Evolutionary conservation across 495 filamentous ascomycete species (phyloP).

Genomic region (Pseudevernia furfuracea): DNA sequence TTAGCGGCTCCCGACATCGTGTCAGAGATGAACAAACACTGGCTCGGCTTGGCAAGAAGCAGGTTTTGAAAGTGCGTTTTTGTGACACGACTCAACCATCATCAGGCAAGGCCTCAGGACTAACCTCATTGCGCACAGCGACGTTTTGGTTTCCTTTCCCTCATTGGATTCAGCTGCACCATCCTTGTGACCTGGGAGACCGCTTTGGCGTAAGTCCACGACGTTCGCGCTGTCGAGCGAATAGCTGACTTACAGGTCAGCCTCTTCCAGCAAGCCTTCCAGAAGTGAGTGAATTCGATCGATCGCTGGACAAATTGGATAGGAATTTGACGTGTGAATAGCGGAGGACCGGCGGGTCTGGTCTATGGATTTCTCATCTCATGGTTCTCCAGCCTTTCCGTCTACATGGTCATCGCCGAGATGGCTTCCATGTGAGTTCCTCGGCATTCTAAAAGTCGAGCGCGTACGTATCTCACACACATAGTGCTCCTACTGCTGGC

Average conservation of each 20-base stretch:
- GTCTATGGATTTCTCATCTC: conserved; percentile 44
- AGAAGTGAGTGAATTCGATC: conserved; percentile 28
- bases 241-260: conserved; percentile 20
- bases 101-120: not conserved
- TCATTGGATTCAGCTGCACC: conserved; percentile 36
- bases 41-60: conserved; percentile 36
- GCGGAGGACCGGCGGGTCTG: conserved; percentile 42
- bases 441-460: not conserved
- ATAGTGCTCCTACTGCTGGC: conserved; percentile 33
- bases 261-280: conserved; percentile 32
- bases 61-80: conserved; percentile 33
- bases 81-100: conserved; percentile 6
- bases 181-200: conserved; percentile 38
- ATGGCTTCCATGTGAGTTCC: conserved; percentile 38
- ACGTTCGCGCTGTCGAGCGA: not conserved
- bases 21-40: conserved; percentile 35
- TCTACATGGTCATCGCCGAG: conserved; percentile 41
- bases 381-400: conserved; percentile 40
- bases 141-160: conserved; percentile 35
- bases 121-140: conserved; percentile 24
- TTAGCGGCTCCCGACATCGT: conserved; percentile 20
- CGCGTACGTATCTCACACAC: not conserved
- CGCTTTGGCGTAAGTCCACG: conserved; percentile 27
- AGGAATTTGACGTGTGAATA: conserved; percentile 23
- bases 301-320: not conserved